Evolutionary conservation across 495 filamentous ascomycete species (phyloP).

Genomic region (Aspergillus avenaceus): DNA sequence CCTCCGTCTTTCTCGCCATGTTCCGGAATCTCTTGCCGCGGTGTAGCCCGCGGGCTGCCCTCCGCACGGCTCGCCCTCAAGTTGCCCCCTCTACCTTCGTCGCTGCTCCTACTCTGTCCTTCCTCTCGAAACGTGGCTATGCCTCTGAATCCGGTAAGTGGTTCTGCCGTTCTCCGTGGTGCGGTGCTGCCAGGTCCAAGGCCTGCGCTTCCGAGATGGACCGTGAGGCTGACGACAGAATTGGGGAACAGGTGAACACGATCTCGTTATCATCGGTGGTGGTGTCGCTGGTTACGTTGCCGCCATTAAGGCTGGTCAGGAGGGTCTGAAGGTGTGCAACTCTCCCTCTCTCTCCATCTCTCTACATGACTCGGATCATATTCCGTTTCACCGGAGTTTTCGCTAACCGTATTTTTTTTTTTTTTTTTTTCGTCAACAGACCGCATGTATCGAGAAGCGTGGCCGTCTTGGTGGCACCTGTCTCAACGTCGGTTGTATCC

Average conservation of each 20-base stretch:
- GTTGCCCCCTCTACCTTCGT: conserved; percentile 51
- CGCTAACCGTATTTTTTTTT: conserved; percentile 7
- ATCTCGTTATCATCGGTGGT: conserved; percentile 92
- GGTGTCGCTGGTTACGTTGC: conserved; percentile 98
- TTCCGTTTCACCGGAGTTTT: neutral
- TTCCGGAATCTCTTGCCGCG: conserved; percentile 68
- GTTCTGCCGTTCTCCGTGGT: neutral
- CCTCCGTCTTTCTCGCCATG: conserved; percentile 47
- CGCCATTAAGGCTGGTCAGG: conserved; percentile 97
- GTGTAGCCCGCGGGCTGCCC: conserved; percentile 60
- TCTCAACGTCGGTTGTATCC: conserved; percentile 98
- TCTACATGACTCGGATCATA: conserved; percentile 4
- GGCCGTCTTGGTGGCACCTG: conserved; percentile 93
- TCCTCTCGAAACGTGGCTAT: conserved; percentile 65
- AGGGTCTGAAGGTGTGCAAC: conserved; percentile 81
- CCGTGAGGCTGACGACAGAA: conserved; percentile 19
- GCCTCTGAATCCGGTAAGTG: conserved; percentile 74
- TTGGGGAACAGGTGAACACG: conserved; percentile 67
- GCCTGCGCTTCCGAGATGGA: conserved; percentile 13
- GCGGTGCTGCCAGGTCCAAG: neutral
- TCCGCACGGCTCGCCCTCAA: conserved; percentile 43
- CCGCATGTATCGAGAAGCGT: conserved; percentile 97
- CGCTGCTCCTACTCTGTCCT: conserved; percentile 47
- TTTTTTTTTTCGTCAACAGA: conserved; percentile 46
- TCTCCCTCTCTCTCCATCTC: neutral